Conservation (phyloP, 2,329 filamentous ascomycete species). For the Monilinia polystroma region DNA sequence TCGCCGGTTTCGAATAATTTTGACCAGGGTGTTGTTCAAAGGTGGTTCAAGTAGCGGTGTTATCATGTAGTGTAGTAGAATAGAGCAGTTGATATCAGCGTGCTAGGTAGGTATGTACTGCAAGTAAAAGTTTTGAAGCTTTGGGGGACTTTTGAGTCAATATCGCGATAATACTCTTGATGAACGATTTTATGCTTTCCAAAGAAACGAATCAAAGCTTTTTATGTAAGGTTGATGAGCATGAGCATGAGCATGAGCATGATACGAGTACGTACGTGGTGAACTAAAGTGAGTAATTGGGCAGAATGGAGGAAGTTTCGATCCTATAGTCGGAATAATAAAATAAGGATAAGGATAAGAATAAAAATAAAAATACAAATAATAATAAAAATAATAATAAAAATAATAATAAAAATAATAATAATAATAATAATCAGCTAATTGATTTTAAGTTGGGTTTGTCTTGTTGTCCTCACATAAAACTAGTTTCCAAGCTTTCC, state of each 20-base stretch:
- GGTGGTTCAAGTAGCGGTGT: not conserved
- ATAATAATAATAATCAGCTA: too few species aligned
- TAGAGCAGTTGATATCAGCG: slow-evolving; percentile 1
- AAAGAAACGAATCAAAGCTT: not conserved
- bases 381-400: too few species aligned
- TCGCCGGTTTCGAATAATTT: slow-evolving; percentile 12
- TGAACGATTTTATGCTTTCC: not conserved
- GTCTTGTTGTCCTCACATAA: slow-evolving; percentile 20
- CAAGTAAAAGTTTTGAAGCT: not conserved
- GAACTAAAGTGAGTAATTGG: not conserved
- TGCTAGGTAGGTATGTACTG: not conserved
- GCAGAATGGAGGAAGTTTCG: not conserved
- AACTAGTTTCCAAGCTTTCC: slow-evolving; percentile 18
- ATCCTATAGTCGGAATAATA: too few species aligned
- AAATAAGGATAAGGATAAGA: too few species aligned
- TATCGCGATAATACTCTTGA: not conserved
- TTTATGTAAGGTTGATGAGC: slow-evolving; percentile 5
- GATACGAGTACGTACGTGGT: not conserved
- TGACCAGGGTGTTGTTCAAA: slow-evolving; percentile 11
- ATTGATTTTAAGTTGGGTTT: not conserved
- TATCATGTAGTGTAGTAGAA: not conserved
- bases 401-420: too few species aligned
- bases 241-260: too few species aligned
- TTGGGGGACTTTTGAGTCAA: too few species aligned
- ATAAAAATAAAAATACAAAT: too few species aligned